Base-by-base conservation (phyloP, 306 rosid species). In the Cicer chorassanicum region DNA sequence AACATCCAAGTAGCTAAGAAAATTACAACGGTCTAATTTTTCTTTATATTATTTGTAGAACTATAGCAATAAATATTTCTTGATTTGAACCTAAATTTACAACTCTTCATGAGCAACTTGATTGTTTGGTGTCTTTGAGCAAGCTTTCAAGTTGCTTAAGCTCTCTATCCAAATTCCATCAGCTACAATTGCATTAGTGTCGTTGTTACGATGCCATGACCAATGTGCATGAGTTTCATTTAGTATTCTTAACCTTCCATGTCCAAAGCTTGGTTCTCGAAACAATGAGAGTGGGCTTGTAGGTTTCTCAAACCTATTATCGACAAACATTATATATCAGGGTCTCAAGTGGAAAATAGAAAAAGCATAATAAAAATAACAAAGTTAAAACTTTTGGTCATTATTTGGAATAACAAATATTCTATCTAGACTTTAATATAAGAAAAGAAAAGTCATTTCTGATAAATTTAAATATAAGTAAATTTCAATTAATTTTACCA, bases 131-230 rank as follows among this genome's bases (percentile, higher is more conserved):
- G 49, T 41, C 1, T 14, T 45, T 1, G 53, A 16, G 55, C 90
- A 86, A 18, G 36, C 45, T 84, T 81, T 68, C 0, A 65, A 12
- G 15, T 54, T 78, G 67, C 80, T 83, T 63, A 89, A 77, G 77
- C 81, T 91, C 16, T 79, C 21, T 41, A 91, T 74, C 96, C 89
- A 85, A 9, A 86, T 36, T 12, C 19, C 44, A 46, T 91, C 97
- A 5, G 92, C 90, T 16, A 82, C 86, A 36, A 85, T 45, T 5
- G 86, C 68, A 65, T 74, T 53, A 6, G 43, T 1, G 39, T 91
- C 93, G 42, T 91, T 84, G 91, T 91, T 91, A 21, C 97, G 91
- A 70, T 91, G 91, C 97, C 97, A 91, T 46, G 90, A 83, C 97
- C 95, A 88, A 4, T 82, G 70, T 65, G 96, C 95, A 70, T 85